Evolutionary conservation across 768 basidiomycete species (phyloP).

Genomic region (Holtermanniella nyarrowii): DNA sequence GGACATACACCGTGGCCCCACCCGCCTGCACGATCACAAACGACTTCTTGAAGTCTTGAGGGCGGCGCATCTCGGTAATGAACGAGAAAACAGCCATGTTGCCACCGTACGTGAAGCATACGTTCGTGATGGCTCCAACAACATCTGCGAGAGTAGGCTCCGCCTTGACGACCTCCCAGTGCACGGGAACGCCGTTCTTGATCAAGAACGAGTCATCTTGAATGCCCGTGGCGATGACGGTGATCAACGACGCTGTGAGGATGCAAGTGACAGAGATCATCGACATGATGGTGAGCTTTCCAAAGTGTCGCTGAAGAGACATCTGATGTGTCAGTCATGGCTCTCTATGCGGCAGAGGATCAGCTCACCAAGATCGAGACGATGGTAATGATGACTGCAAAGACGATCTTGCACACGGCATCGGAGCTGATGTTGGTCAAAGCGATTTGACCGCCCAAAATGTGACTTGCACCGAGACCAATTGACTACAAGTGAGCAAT

Average conservation of each 20-base stretch:
- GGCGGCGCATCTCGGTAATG: constrained; percentile 22
- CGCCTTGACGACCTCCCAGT: constrained; percentile 14
- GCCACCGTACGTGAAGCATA: constrained; percentile 21
- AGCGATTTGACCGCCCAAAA: constrained; percentile 19
- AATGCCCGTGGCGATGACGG: constrained; percentile 20
- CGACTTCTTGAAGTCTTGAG: constrained; percentile 26
- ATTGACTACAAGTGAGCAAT: constrained; percentile 8
- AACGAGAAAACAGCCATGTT: constrained; percentile 25
- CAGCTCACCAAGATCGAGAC: constrained; percentile 15
- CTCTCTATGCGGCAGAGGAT: neutral
- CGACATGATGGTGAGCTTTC: constrained; percentile 11
- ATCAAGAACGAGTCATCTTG: constrained; percentile 10
- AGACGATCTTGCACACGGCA: constrained; percentile 21
- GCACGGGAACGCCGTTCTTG: constrained; percentile 16
- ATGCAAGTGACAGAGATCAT: constrained; percentile 19
- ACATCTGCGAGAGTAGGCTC: constrained; percentile 17
- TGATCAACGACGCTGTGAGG: constrained; percentile 18
- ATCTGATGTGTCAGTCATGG: constrained; percentile 2
- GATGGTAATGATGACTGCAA: constrained; percentile 14
- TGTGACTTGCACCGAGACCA: constrained; percentile 21
- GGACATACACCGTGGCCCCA: constrained; percentile 11
- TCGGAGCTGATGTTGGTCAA: constrained; percentile 10
- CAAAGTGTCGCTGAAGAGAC: constrained; percentile 20
- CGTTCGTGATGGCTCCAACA: constrained; percentile 25
- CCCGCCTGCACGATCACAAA: constrained; percentile 17